Evolutionary conservation across 371 early-diverging fungal species (phyloP).

Genomic region (Catenaria anguillulae): DNA sequence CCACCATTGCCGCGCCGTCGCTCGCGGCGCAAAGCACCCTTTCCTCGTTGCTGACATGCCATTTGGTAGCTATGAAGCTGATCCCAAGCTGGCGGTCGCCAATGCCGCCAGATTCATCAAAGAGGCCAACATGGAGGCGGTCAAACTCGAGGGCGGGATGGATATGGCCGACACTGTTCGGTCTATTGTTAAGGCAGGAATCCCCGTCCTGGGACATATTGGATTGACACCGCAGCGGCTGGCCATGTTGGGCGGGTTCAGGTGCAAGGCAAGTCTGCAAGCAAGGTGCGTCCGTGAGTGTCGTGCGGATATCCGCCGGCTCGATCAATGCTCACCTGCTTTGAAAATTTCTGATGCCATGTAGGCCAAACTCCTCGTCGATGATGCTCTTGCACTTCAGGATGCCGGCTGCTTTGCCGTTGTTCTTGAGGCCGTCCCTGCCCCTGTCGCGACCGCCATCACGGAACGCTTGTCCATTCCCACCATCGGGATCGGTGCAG

Average conservation of each 20-base stretch:
- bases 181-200: constrained; percentile 54
- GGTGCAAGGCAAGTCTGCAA: constrained; percentile 81
- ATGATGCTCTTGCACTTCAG: constrained; percentile 77
- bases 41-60: constrained; percentile 81
- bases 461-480: constrained; percentile 61
- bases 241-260: constrained; percentile 71
- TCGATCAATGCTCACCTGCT: neutral
- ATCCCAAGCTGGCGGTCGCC: constrained; percentile 51
- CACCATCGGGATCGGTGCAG: constrained; percentile 95
- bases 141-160: constrained; percentile 85
- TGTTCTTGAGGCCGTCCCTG: constrained; percentile 87
- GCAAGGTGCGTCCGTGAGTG: constrained; percentile 23
- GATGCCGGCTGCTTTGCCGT: constrained; percentile 80
- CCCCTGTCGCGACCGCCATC: constrained; percentile 63
- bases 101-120: constrained; percentile 63
- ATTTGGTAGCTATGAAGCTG: constrained; percentile 76
- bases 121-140: constrained; percentile 83
- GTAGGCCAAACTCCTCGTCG: constrained; percentile 51
- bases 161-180: constrained; percentile 62
- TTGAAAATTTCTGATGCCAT: neutral
- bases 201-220: constrained; percentile 85
- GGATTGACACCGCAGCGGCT: constrained; percentile 90
- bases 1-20: constrained; percentile 81
- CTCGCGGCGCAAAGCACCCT: constrained; percentile 54
- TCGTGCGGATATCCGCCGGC: too few species aligned